Base-by-base conservation (phyloP, 257 asterid species). In the Solanum medicagineum region DNA sequence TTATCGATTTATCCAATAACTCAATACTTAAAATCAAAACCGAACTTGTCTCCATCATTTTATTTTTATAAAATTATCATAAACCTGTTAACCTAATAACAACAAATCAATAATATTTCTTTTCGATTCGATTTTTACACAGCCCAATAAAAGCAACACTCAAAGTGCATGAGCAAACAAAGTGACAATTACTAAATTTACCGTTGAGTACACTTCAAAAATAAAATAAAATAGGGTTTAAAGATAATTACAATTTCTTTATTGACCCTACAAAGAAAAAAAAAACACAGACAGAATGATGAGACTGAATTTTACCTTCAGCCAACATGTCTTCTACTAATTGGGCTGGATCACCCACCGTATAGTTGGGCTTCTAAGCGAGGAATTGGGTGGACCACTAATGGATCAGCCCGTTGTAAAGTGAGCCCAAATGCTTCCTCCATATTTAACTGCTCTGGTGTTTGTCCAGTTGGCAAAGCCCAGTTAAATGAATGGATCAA, bases 381-480 rank as follows among this genome's bases (percentile, higher is more conserved):
- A 1, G 95, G 98, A 88, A 49, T 90, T 0, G 96, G 91, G 59
- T 88, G 90, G 51, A 96, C 90, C 56, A 85, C 19, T 16, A 96
- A 87, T 0, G 97, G 95, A 45, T 90, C 92, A 40, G 92, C 93
- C 83, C 98, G 91, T 85, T 93, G 98, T 70, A 95, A 68, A 0
- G 97, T 92, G 9, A 94, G 90, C 85, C 99, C 99, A 83, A 89
- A 96, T 45, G 93, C 97, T 81, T 96, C 98, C 83, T 96, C 98
- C 98, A 96, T 96, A 53, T 91, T 88, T 26, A 96, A 83, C 0
- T 80, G 88, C 62, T 90, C 85, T 22, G 84, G 85, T 4, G 22
- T 84, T 32, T 85, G 90, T 6, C 98, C 99, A 53, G 74, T 22
- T 0, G 86, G 88, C 84, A 95, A 85, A 2, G 89, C 91, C 81